Conservation (phyloP, 441 rosid genomes). For the Kokia cookei region DNA sequence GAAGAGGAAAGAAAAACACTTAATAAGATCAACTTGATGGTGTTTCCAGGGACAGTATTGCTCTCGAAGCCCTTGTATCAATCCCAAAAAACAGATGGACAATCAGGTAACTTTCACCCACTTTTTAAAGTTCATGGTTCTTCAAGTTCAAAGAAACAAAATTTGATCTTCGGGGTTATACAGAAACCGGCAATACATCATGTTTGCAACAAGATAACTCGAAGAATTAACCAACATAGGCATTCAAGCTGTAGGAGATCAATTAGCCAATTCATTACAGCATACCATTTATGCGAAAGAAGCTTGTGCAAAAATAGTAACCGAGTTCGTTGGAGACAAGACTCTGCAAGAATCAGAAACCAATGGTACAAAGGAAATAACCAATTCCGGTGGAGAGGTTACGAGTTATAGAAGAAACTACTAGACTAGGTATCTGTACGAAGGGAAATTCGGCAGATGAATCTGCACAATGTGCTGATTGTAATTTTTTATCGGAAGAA, state of each 20-base stretch:
- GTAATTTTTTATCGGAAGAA: neutral
- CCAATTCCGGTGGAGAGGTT: constrained; percentile 9
- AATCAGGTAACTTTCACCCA: constrained; percentile 25
- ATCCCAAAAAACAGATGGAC: constrained; percentile 18
- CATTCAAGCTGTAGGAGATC: constrained; percentile 10
- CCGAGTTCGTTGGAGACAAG: neutral
- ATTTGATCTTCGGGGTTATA: neutral
- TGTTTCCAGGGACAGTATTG: constrained; percentile 76
- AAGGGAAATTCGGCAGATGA: neutral
- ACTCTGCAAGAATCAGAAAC: constrained; percentile 3
- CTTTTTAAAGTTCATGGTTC: neutral
- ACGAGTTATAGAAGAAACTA: constrained; percentile 8
- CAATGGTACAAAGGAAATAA: constrained; percentile 8
- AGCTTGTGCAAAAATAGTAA: neutral
- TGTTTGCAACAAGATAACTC: neutral
- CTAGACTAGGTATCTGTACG: neutral
- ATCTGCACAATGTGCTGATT: neutral
- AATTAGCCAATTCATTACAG: constrained; percentile 9
- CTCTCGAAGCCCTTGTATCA: constrained; percentile 54
- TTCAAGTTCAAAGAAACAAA: constrained; percentile 1
- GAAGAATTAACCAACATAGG: constrained; percentile 7
- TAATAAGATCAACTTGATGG: constrained; percentile 71
- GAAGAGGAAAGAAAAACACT: constrained; percentile 52
- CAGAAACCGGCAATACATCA: neutral
- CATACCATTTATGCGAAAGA: constrained; percentile 7